Evolutionary conservation across 306 rosid species (phyloP).

Genomic region (Fragaria nilgerrensis): DNA sequence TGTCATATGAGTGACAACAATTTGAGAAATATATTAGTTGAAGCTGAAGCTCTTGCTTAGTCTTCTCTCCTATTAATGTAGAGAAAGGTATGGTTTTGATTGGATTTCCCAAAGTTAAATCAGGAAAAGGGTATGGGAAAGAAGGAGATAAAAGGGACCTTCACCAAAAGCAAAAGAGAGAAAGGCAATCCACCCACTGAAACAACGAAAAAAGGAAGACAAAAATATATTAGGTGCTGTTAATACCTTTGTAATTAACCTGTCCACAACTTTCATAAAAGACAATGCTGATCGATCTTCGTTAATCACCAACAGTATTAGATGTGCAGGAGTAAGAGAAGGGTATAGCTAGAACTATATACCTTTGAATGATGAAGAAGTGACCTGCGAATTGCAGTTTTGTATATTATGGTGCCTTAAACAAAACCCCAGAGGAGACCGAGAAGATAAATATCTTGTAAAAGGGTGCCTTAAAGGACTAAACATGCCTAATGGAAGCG

Average conservation of each 20-base stretch:
- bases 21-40: slow-evolving; percentile 34
- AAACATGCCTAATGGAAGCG: not conserved
- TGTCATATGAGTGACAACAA: slow-evolving; percentile 24
- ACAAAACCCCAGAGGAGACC: not conserved
- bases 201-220: not conserved
- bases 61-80: slow-evolving; percentile 25
- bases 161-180: slow-evolving; percentile 50
- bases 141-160: slow-evolving; percentile 48
- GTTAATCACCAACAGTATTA: not conserved
- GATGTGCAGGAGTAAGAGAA: not conserved
- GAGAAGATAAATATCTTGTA: not conserved
- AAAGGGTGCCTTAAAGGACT: not conserved
- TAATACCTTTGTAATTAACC: not conserved
- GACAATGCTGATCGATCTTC: not conserved
- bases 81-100: slow-evolving; percentile 42
- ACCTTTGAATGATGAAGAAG: not conserved
- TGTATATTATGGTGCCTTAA: not conserved
- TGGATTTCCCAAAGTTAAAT: slow-evolving; percentile 44
- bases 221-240: slow-evolving; percentile 7
- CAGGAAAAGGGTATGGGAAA: slow-evolving; percentile 41
- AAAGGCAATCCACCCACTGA: slow-evolving; percentile 33
- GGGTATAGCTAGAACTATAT: not conserved
- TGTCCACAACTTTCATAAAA: not conserved
- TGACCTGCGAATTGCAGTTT: not conserved
- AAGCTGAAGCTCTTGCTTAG: slow-evolving; percentile 40